A percentile compares a stretch with the other conserved stretches of the same genome.
phyloP scores from a whole-genome alignment of 2,329 filamentous ascomycete genomes.

The Tolypocladium endophyticum region DNA sequence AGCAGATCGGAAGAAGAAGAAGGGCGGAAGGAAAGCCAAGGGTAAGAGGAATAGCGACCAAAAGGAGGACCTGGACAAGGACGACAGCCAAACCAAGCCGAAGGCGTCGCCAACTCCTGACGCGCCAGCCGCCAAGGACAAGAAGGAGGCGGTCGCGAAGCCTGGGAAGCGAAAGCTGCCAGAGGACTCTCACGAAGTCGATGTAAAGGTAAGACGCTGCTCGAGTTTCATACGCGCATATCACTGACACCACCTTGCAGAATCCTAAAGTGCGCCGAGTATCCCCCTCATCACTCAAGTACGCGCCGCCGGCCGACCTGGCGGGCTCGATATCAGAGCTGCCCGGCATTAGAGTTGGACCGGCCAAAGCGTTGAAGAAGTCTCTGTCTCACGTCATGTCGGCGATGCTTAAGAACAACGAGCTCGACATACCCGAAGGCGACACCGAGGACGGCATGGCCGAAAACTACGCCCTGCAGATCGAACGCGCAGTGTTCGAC shows the following conservation, averaged over 20 bases:
- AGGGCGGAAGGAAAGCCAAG: constrained; percentile 51
- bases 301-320: constrained; percentile 41
- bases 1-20: constrained; percentile 45
- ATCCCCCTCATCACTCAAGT: constrained; percentile 28
- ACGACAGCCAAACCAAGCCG: constrained; percentile 15
- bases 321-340: constrained; percentile 42
- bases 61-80: constrained; percentile 48
- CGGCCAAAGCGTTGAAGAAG: constrained; percentile 61
- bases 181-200: constrained; percentile 44
- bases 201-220: constrained; percentile 33
- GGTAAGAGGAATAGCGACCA: constrained; percentile 56
- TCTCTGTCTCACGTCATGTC: constrained; percentile 56
- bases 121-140: constrained; percentile 30
- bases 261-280: constrained; percentile 44
- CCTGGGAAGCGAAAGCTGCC: constrained; percentile 46
- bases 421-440: constrained; percentile 52
- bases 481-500: constrained; percentile 62
- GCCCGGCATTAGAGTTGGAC: constrained; percentile 52
- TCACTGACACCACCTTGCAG: background rate
- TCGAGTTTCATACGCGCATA: background rate
- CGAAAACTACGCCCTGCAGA: constrained; percentile 62
- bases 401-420: constrained; percentile 54
- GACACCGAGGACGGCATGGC: constrained; percentile 54
- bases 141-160: constrained; percentile 32
- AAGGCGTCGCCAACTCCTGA: constrained; percentile 31